phyloP scores from a whole-genome alignment of 2,329 filamentous ascomycete genomes.

The Colletotrichum salicis region DNA sequence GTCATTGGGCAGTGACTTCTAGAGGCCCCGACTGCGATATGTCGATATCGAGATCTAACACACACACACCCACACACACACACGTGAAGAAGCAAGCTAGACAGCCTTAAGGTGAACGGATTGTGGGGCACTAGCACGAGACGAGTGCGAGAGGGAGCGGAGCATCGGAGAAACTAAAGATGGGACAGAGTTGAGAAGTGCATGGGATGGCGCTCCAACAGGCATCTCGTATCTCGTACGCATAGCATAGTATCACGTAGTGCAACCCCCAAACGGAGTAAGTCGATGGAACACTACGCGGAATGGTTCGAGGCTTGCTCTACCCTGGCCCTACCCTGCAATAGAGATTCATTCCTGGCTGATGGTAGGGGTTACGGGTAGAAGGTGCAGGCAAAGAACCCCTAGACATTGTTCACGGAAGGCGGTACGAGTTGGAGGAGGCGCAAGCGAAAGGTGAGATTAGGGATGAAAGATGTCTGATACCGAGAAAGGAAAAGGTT shows the following conservation, averaged over 20 bases:
- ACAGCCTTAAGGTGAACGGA: neutral
- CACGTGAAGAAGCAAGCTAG: neutral
- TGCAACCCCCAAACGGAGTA: constrained; percentile 1
- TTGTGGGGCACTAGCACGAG: neutral
- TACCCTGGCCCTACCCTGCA: neutral
- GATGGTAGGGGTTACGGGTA: neutral
- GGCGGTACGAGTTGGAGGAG: neutral
- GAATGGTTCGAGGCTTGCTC: neutral
- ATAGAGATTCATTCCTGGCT: neutral
- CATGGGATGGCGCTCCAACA: neutral
- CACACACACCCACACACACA: neutral
- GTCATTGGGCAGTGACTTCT: neutral
- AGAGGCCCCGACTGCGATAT: neutral
- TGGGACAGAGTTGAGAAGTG: neutral
- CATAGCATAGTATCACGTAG: neutral
- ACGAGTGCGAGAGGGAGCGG: neutral
- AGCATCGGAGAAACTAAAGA: neutral
- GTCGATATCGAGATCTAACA: neutral
- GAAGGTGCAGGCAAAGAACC: neutral
- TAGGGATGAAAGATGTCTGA: neutral
- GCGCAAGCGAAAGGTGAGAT: constrained; percentile 12
- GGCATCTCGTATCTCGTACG: neutral
- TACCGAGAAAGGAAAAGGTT: neutral
- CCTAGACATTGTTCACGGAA: neutral
- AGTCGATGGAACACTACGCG: constrained; percentile 1